Evolutionary conservation across 768 basidiomycete genomes (phyloP), one percentile per base, ranked within the genome.

Genomic region (Lactarius hatsudake): DNA sequence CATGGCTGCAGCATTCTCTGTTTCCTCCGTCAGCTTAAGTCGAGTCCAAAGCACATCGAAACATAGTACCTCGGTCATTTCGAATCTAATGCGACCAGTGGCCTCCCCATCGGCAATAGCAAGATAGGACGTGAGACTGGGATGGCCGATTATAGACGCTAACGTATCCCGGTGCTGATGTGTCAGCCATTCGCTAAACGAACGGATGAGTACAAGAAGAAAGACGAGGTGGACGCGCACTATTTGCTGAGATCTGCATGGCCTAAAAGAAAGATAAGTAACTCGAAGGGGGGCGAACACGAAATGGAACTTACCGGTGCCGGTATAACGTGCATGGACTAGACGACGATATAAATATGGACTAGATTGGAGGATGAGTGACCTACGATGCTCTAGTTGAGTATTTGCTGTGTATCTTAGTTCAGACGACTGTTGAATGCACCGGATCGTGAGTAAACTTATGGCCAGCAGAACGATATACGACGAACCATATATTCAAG

Each of bases 121-220:
- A 56, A 98, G 82, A 75, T 90, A 99, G 2, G 93, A 93, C 17
- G 87, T 80, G 64, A 99, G 79, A 0, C 92, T 84, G 4, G 94
- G 85, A 76, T 99, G 97, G 2, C 96, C 94, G 55, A 95, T 87
- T 69, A 98, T 95, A 10, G 96, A 91, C 28, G 96, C 81, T 68
- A 93, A 80, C n/a, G 94, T 96, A 76, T 98, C 96, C 51, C 96
- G 88, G 79, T 98, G 96, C 74, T 98, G 96, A 78, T 98, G 94
- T 8, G 94, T 97, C 56, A 96, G 78, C 96, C 96, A 98, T 75
- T 98, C 96, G 78, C 96, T 98, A 23, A 1, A 74, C 2, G 5
- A 61, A 65, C 20, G 38, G 45, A 63, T 66, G 23, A 71, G 73
- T 69, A 71, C 13, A 64, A 58, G 59, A 42, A 63, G 58, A 51